These are phyloP conservation scores for Aspergillus felis DNA, from an alignment of 2,329 filamentous ascomycete species.

Conservation along the genomic window DNA sequence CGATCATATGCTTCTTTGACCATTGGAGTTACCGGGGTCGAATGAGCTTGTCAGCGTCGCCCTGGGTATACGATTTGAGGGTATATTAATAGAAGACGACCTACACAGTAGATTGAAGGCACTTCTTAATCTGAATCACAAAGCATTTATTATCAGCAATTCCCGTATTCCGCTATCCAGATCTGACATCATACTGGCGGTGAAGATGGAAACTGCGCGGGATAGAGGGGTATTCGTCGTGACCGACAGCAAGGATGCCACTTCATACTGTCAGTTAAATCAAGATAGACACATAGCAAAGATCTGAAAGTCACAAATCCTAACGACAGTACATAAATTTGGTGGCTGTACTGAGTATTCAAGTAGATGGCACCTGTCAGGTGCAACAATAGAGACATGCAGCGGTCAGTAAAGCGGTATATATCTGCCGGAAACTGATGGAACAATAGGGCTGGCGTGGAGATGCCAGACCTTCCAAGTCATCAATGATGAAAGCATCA, in stretches of 20 bases:
- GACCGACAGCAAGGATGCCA: background rate
- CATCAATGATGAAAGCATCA: background rate
- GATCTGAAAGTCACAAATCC: too few species aligned
- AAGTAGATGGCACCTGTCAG: background rate
- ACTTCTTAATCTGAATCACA: background rate
- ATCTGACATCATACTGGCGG: slow-evolving; percentile 1
- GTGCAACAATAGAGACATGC: background rate
- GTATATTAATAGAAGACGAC: background rate
- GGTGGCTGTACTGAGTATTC: background rate
- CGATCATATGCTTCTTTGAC: background rate
- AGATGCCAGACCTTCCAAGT: background rate
- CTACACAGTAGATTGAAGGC: too few species aligned
- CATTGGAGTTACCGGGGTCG: background rate
- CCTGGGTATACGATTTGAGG: background rate
- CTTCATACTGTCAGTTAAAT: background rate
- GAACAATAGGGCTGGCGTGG: background rate
- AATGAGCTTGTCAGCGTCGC: background rate
- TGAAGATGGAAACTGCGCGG: background rate
- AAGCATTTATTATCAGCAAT: background rate
- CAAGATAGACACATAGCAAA: background rate
- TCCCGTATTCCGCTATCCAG: background rate
- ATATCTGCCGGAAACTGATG: background rate
- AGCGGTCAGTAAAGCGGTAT: background rate
- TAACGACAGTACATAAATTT: background rate
- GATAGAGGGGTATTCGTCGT: background rate